Evolutionary conservation across 345 rosid species (phyloP), one percentile per base, ranked within the genome.

Genomic region (Corymbia maculata): DNA sequence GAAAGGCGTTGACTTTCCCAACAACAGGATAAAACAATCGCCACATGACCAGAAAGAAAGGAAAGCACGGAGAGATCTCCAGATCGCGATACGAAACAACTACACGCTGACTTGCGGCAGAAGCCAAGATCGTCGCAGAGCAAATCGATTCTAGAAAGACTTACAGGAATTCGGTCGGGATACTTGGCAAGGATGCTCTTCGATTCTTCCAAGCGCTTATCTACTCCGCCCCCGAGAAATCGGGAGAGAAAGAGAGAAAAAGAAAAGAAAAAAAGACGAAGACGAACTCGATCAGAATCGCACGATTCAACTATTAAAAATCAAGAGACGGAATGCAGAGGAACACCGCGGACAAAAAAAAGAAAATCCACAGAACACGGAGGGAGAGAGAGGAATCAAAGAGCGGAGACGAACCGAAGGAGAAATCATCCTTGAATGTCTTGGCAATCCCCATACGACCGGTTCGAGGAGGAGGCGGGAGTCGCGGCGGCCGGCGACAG

Each of bases 121-220:
- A 75, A 75, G 84, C 7, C 84, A 17, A 61, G 19, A 42, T 42
- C 84, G 13, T 10, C 47, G 45, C 0, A 70, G 68, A 13, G 47
- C 50, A 44, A 80, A 47, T 11, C 51, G 24, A 21, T 42, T 55
- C 61, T 3, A 24, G 8, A 22, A 50, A 42, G 66, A 89, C 95
- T 92, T 86, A 96, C 97, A 50, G 98, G 98, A 90, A 95, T 92
- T 89, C 98, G 90, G 87, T 94, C 95, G 32, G 96, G 95, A 80
- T 96, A 94, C 92, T 96, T 96, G 44, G 89, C 88, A 52, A 89
- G 75, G 85, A 96, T 95, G 88, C 86, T 88, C 51, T 85, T 92
- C 16, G 98, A 94, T 50, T 96, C 98, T n/a, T 93, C 92, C 26
- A 94, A 59, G 80, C 97, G 86, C 82, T 95, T 93, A 30, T 94